Conservation (phyloP, 768 basidiomycete genomes). For the Asterophora parasitica region DNA sequence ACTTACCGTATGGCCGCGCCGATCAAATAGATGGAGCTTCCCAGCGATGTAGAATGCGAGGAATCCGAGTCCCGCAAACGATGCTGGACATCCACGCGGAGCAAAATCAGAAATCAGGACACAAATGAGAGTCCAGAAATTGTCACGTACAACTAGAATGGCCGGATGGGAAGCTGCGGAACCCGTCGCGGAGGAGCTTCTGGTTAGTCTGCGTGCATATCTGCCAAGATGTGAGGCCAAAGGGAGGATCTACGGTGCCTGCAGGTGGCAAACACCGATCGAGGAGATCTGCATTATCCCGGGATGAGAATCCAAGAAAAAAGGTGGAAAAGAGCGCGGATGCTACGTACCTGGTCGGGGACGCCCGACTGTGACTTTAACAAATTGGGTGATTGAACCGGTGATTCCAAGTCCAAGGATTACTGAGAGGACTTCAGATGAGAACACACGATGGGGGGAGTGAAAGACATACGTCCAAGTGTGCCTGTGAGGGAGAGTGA, state of each 20-base stretch:
- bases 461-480: slow-evolving; percentile 32
- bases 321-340: neutral
- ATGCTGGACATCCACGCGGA: slow-evolving; percentile 42
- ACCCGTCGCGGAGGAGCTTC: slow-evolving; percentile 69
- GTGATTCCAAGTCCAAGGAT: slow-evolving; percentile 69
- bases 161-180: slow-evolving; percentile 89
- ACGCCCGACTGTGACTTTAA: slow-evolving; percentile 84
- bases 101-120: neutral
- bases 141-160: slow-evolving; percentile 73
- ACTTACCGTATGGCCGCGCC: slow-evolving; percentile 64
- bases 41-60: slow-evolving; percentile 86
- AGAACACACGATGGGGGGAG: neutral
- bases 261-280: slow-evolving; percentile 65
- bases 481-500: slow-evolving; percentile 26
- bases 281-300: slow-evolving; percentile 46
- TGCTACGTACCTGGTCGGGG: slow-evolving; percentile 68
- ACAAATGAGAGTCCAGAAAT: neutral
- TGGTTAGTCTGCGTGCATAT: slow-evolving; percentile 75
- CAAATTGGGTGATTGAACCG: slow-evolving; percentile 77
- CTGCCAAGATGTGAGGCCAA: slow-evolving; percentile 65
- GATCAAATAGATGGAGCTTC: slow-evolving; percentile 88
- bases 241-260: slow-evolving; percentile 63
- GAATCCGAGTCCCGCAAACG: slow-evolving; percentile 91
- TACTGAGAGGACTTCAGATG: slow-evolving; percentile 34
- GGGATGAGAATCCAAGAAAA: neutral